Evolutionary conservation across 1,139 yeast genomes (phyloP).

Genomic region (Suhomyces panamericanus): DNA sequence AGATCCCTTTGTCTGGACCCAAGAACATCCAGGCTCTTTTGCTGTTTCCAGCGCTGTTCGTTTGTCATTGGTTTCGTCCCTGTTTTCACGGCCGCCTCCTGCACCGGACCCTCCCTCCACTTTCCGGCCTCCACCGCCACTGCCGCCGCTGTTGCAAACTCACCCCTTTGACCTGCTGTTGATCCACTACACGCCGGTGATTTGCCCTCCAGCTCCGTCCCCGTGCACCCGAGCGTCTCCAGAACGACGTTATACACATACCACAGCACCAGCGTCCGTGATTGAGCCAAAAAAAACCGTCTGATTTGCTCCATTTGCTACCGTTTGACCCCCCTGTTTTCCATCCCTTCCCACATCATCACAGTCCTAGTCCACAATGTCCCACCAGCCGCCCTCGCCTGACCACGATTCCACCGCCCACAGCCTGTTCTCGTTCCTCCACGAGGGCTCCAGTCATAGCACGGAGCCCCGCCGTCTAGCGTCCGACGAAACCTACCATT

Average conservation of each 20-base stretch:
- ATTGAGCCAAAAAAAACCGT: background rate
- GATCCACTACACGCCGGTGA: background rate
- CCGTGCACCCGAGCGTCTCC: too few relatives aligned
- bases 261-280: too few relatives aligned
- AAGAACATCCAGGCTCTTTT: background rate
- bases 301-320: background rate
- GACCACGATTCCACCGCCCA: background rate
- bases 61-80: background rate
- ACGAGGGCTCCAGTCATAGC: constrained; percentile 1
- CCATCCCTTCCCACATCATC: background rate
- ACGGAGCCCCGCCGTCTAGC: constrained; percentile 2
- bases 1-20: background rate
- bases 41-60: background rate
- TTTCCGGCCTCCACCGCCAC: background rate
- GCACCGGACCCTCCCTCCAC: background rate
- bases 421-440: constrained; percentile 10
- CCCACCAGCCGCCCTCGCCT: background rate
- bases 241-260: too few relatives aligned
- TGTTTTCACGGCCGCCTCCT: background rate
- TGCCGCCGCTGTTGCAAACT: background rate
- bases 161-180: background rate
- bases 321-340: background rate
- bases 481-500: constrained; percentile 7
- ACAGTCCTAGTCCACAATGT: background rate
- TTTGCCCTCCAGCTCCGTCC: background rate